Conservation (phyloP, 1,139 yeast species). For the Geotrichum restrictum region DNA sequence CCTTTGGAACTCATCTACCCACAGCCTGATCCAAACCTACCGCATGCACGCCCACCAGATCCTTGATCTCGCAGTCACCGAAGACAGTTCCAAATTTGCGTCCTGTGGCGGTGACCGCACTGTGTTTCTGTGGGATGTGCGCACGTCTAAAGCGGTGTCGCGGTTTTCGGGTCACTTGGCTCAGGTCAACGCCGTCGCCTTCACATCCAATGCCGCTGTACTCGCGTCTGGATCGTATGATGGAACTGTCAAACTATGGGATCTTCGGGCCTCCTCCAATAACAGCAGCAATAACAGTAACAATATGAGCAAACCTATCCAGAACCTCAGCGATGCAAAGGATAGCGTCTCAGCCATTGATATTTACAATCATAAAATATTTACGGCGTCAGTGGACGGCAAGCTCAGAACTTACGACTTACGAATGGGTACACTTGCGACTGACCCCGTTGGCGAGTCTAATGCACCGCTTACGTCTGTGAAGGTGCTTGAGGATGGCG, state of each 20-base stretch:
- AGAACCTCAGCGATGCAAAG: conserved; percentile 36
- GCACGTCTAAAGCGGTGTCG: conserved; percentile 30
- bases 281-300: no score
- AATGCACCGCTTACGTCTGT: conserved; percentile 33
- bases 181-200: conserved; percentile 35
- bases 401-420: conserved; percentile 37
- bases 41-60: conserved; percentile 37
- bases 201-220: conserved; percentile 28
- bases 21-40: conserved; percentile 29
- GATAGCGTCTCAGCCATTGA: conserved; percentile 37
- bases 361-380: conserved; percentile 28
- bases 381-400: conserved; percentile 42
- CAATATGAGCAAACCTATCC: conserved; percentile 32
- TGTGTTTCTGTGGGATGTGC: conserved; percentile 39
- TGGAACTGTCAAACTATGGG: conserved; percentile 40
- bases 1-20: conserved; percentile 35
- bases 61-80: conserved; percentile 34
- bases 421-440: conserved; percentile 33
- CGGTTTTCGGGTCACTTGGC: conserved; percentile 37
- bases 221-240: conserved; percentile 38
- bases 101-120: conserved; percentile 41
- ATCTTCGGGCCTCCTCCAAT: conserved; percentile 33
- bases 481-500: conserved; percentile 25
- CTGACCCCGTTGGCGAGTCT: conserved; percentile 31
- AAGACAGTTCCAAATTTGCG: conserved; percentile 36